Percentiles rank a stretch among this genome's conserved stretches.
These are phyloP conservation scores for Candida montana DNA, from an alignment of 805 yeast species.

Conservation along the genomic window DNA sequence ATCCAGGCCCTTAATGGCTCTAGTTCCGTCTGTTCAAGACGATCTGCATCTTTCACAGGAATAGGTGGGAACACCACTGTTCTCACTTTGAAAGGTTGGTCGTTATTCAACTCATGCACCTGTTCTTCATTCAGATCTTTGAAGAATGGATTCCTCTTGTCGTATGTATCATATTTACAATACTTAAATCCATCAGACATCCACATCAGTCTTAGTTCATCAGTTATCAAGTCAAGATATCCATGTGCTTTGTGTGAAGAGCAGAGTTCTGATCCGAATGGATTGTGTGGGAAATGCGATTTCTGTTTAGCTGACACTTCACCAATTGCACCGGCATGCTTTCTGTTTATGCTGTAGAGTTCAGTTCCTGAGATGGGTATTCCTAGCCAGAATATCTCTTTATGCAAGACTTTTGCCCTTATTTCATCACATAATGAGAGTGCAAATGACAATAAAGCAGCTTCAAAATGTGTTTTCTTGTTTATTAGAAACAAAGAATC, in stretches of 20 bases:
- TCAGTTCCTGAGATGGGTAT: constrained; percentile 18
- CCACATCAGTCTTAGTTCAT: constrained; percentile 43
- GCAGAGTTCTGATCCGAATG: constrained; percentile 35
- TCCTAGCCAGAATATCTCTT: constrained; percentile 32
- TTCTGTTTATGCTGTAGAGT: constrained; percentile 4
- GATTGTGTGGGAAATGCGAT: constrained; percentile 8
- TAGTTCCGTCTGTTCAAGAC: neutral
- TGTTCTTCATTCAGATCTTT: constrained; percentile 10
- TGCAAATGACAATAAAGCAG: constrained; percentile 20
- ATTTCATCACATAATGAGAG: constrained; percentile 25
- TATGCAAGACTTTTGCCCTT: constrained; percentile 29
- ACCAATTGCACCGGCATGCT: constrained; percentile 13
- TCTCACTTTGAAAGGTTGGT: constrained; percentile 32
- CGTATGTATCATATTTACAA: constrained; percentile 29
- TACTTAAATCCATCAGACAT: constrained; percentile 50
- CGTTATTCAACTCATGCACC: constrained; percentile 26
- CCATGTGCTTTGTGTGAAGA: constrained; percentile 57
- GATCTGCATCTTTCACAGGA: constrained; percentile 24
- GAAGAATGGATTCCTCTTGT: constrained; percentile 9
- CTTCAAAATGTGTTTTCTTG: constrained; percentile 20
- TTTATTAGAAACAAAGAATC: constrained; percentile 21
- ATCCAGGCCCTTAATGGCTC: constrained; percentile 37
- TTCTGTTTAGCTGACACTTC: constrained; percentile 10
- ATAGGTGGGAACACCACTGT: constrained; percentile 46
- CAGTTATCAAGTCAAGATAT: constrained; percentile 11